Evolutionary conservation across 2,329 filamentous ascomycete genomes (phyloP).

Genomic region (Gnomoniopsis sp.): DNA sequence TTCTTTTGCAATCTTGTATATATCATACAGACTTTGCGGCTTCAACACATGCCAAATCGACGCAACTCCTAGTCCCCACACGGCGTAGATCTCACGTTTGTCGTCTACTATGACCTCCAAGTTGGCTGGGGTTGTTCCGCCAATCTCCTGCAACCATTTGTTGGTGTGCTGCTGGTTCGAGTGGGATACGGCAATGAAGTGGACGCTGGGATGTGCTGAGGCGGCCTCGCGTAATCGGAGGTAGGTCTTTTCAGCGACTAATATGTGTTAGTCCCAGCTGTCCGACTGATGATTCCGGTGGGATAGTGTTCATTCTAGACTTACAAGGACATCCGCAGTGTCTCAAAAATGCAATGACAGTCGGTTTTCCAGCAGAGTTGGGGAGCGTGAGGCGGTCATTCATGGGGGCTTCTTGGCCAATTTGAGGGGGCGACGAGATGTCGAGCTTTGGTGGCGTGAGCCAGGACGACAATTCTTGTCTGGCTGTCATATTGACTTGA

Average conservation of each 20-base stretch:
- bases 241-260: slow-evolving; percentile 66
- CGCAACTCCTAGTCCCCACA: slow-evolving; percentile 63
- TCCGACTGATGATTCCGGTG: background rate
- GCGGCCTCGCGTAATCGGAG: slow-evolving; percentile 50
- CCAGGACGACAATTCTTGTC: slow-evolving; percentile 3
- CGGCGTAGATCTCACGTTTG: slow-evolving; percentile 56
- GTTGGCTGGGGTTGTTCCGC: slow-evolving; percentile 48
- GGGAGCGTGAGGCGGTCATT: slow-evolving; percentile 40
- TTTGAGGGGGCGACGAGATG: slow-evolving; percentile 43
- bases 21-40: slow-evolving; percentile 51
- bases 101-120: slow-evolving; percentile 59
- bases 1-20: slow-evolving; percentile 53
- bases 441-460: slow-evolving; percentile 22
- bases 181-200: slow-evolving; percentile 63
- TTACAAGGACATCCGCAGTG: slow-evolving; percentile 74
- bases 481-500: background rate
- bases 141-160: slow-evolving; percentile 55
- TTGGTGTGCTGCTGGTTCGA: slow-evolving; percentile 50
- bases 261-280: background rate
- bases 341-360: slow-evolving; percentile 64
- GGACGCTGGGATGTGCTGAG: slow-evolving; percentile 41
- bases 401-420: slow-evolving; percentile 54
- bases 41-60: slow-evolving; percentile 62
- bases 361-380: slow-evolving; percentile 52
- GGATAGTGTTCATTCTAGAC: slow-evolving; percentile 21